Base-by-base conservation (phyloP, 2,329 filamentous ascomycete species). In the Xylariaceae sp. region DNA sequence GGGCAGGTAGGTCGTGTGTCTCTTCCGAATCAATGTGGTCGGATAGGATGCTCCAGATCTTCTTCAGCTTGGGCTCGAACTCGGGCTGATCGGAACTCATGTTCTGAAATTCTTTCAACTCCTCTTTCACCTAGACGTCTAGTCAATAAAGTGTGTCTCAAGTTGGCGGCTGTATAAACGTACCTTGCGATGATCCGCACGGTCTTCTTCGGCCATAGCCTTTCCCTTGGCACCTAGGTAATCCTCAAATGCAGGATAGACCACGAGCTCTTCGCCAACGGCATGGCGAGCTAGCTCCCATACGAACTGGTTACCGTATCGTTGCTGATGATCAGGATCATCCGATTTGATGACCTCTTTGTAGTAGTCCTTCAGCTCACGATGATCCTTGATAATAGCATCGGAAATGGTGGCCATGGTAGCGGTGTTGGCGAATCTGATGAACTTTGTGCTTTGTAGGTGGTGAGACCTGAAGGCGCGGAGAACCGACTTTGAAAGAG, bases 201-300 rank as follows among this genome's bases (percentile, higher is more conserved):
- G 67, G 59, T 76, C 72, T 46, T 70, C 72, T 33, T 74, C 67
- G 0, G 71, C 70, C 54, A 73, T 63, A 13, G 60, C 55, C 43
- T 71, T 65, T 19, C 75, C 73, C 48, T 65, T 56, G 3, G 67
- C 63, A 38, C 33, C 31, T 3, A 77, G 51, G 42, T 72, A 59
- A 34, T 70, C 68, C 49, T 76, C 73, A 28, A 78, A 64, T 4
- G 71, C 71, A 7, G 76, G 76, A 57, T 77, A 77, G 9, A 78
- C 66, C 11, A 78, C 56, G 2, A 80, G 62, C 54, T 80, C 78
- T 52, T 80, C 76, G 12, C 72, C 75, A 45, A 80, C 68, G 0
- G 74, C 69, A 60, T 80, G 76, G 9, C 77, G 73, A 19, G 77
- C 74, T 0, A 80, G 67, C 51, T 78, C 75, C 77, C 78, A 80